Conservation (phyloP, 2,329 filamentous ascomycete species). For the Claviceps capensis region DNA sequence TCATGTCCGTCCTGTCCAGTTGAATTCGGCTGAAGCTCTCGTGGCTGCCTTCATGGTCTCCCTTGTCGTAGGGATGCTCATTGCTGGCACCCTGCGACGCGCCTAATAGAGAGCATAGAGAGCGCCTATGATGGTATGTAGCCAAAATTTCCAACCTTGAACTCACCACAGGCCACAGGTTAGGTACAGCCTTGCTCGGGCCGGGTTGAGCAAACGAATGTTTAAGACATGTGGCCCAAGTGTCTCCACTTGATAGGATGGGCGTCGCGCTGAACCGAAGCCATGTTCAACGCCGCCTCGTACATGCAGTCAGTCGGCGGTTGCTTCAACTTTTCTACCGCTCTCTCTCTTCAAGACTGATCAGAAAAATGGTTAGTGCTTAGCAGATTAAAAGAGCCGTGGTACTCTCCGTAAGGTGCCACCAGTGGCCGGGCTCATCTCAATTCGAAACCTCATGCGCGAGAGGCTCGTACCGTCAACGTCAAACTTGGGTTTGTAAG, state of each 20-base stretch:
- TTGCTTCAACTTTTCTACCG: not conserved
- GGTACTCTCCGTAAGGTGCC: not conserved
- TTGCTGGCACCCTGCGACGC: not conserved
- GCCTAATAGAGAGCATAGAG: not conserved
- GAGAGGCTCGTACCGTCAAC: not conserved
- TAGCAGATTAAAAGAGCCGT: not conserved
- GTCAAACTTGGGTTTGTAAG: not conserved
- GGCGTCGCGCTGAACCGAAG: not conserved
- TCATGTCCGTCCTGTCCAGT: not conserved
- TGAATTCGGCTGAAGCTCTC: not conserved
- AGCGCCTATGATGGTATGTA: not conserved
- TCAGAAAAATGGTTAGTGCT: not conserved
- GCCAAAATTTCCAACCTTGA: not conserved
- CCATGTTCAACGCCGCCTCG: not conserved
- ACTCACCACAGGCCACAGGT: not conserved
- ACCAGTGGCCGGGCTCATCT: not conserved
- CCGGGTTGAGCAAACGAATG: not conserved
- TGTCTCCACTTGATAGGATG: constrained; percentile 3
- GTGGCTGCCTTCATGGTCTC: not conserved
- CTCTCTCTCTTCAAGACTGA: not conserved
- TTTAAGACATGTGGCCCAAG: not conserved
- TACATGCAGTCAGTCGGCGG: not conserved
- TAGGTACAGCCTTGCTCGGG: not conserved
- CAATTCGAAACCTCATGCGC: not conserved
- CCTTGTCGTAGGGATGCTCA: not conserved